These are phyloP conservation scores for Metschnikowia hibisci DNA, from an alignment of 805 yeast species.

Conservation along the genomic window DNA sequence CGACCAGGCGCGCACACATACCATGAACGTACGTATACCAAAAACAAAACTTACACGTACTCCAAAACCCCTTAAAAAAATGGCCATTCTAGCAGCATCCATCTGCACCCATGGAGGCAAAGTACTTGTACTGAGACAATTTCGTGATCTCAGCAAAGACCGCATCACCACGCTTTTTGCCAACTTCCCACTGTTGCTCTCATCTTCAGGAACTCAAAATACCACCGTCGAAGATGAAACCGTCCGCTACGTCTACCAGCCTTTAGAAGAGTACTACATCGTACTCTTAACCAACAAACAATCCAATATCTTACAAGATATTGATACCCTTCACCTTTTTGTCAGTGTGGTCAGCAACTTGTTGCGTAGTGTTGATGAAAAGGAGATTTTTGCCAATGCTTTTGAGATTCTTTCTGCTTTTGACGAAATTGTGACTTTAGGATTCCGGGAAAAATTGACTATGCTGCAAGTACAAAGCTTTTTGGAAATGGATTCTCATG, in stretches of 20 bases:
- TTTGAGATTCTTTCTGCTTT: constrained; percentile 89
- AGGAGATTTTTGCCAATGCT: constrained; percentile 77
- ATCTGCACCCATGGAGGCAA: constrained; percentile 93
- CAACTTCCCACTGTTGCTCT: constrained; percentile 75
- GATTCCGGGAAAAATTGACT: constrained; percentile 84
- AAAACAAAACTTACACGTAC: constrained; percentile 3
- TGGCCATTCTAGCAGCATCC: constrained; percentile 90
- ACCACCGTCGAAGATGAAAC: constrained; percentile 91
- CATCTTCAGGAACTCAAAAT: constrained; percentile 71
- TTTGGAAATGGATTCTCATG: constrained; percentile 96
- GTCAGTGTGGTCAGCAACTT: constrained; percentile 75
- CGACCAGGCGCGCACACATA: constrained; percentile 10
- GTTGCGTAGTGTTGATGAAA: constrained; percentile 70
- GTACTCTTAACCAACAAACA: constrained; percentile 86
- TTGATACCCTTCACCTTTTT: constrained; percentile 84
- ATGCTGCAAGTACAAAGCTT: constrained; percentile 80
- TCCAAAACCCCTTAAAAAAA: constrained; percentile 24
- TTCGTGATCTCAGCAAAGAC: constrained; percentile 77
- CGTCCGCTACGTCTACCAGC: constrained; percentile 92
- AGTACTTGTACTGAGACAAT: constrained; percentile 88
- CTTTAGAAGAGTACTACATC: constrained; percentile 88
- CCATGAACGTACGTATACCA: too few species aligned
- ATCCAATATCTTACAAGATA: constrained; percentile 90
- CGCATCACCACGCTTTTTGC: constrained; percentile 82
- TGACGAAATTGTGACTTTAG: constrained; percentile 88